Evolutionary conservation across 768 basidiomycete genomes (phyloP), one percentile per base, ranked within the genome.

Genomic region (Mycena venus): DNA sequence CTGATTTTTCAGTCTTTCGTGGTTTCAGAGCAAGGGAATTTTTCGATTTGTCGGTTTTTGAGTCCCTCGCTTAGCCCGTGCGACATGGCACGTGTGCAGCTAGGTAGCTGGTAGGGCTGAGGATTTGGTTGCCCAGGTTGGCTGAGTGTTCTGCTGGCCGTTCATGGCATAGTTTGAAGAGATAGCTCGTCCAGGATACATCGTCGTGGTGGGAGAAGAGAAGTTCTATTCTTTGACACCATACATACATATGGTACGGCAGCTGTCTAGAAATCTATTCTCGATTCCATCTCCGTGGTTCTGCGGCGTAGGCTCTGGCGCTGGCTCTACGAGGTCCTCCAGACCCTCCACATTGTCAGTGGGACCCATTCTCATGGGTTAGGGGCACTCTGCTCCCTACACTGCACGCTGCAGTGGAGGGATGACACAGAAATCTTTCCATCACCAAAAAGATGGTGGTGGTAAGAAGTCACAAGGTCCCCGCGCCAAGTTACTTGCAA

Each of bases 311-410:
- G 47, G 47, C 47, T 23, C 6, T 4, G 21, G 8, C n/a, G 23
- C 4, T 6, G 17, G 21, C n/a, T n/a, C n/a, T n/a, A n/a, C n/a
- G n/a, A n/a, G n/a, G n/a, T n/a, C n/a, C n/a, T n/a, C n/a, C n/a
- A n/a, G n/a, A n/a, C n/a, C n/a, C n/a, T n/a, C n/a, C n/a, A n/a
- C n/a, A n/a, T n/a, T n/a, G n/a, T n/a, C 15, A 40, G 60, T 44
- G 60, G 62, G 29, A 29, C 62, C 62, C 62, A 42, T 40, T 49
- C 8, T 6, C 40, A 49, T 42, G 59, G 62, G 62, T 42, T 63
- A 63, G 62, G 62, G 62, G 62, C 34, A 4, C 15, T 4, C 40
- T 44, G 61, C 40, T 62, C 61, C 61, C 61, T 62, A 44, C 61
- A 15, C 40, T 44, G 61, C 61, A 27, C 42, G 61, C 61, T 62